phyloP scores from a whole-genome alignment of 1,139 yeast species.

The Dujonia santamariae region DNA sequence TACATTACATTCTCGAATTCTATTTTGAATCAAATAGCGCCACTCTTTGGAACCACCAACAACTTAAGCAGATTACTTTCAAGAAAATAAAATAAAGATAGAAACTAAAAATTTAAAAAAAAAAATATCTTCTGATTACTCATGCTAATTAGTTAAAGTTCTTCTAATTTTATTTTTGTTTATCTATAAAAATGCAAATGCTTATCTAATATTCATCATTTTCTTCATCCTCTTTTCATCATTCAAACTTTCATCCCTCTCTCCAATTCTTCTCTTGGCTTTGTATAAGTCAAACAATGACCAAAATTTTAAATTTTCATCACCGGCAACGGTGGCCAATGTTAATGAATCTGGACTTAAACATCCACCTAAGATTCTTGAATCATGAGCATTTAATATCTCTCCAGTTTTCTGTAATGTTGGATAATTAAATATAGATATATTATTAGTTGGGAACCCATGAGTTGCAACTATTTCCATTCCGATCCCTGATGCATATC shows the following conservation, averaged over 20 bases:
- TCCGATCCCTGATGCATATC: constrained; percentile 66
- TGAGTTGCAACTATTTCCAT: constrained; percentile 91
- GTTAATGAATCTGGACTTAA: constrained; percentile 89
- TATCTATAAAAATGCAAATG: background rate
- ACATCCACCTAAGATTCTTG: constrained; percentile 80
- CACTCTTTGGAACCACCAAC: too few species aligned
- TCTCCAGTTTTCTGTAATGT: constrained; percentile 87
- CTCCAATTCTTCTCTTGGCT: constrained; percentile 21
- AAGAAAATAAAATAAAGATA: too few species aligned
- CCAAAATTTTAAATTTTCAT: constrained; percentile 96
- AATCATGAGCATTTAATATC: constrained; percentile 82
- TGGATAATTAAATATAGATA: constrained; percentile 83
- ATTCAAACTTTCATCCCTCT: constrained; percentile 14
- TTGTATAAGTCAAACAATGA: constrained; percentile 70
- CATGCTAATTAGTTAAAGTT: background rate
- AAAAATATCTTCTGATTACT: too few species aligned
- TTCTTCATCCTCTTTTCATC: constrained; percentile 22
- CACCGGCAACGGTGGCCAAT: constrained; percentile 93
- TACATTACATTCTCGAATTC: too few species aligned
- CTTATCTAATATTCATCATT: constrained; percentile 24
- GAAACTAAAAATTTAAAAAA: too few species aligned
- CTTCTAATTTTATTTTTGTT: too few species aligned
- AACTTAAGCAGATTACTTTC: too few species aligned
- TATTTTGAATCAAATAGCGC: too few species aligned
- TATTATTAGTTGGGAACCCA: constrained; percentile 87